Evolutionary conservation across 2,329 filamentous ascomycete genomes (phyloP).

Genomic region (Colletotrichum sp.): DNA sequence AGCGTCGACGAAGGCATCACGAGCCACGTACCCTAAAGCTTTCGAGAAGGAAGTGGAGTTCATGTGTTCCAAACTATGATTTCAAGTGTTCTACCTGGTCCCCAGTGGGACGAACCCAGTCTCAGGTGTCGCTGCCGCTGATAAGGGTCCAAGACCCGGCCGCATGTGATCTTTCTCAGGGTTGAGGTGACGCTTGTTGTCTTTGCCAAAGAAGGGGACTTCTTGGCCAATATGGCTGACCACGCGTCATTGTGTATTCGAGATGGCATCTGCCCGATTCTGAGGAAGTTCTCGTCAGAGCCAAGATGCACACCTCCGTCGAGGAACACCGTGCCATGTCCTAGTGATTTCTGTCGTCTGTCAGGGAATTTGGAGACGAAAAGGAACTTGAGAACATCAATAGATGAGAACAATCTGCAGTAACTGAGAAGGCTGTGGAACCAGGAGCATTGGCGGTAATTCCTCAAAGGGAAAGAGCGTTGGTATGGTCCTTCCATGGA

Average conservation of each 20-base stretch:
- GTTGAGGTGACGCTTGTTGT: background rate
- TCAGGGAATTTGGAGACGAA: too few relatives aligned
- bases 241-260: background rate
- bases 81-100: background rate
- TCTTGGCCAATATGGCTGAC: too few relatives aligned
- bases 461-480: too few relatives aligned
- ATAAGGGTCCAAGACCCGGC: background rate
- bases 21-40: background rate
- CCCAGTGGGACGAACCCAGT: background rate
- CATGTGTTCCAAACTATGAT: background rate
- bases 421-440: too few relatives aligned
- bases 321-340: too few relatives aligned
- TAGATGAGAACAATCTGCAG: too few relatives aligned
- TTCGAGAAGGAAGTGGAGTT: background rate
- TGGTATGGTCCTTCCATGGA: too few relatives aligned
- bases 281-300: background rate
- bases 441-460: fast-evolving
- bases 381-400: too few relatives aligned
- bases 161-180: background rate
- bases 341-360: too few relatives aligned
- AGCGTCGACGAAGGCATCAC: background rate
- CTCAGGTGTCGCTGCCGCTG: background rate
- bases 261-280: fast-evolving
- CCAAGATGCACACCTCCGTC: background rate
- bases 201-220: background rate